Percentiles rank a stretch among this genome's conserved stretches.
Evolutionary conservation across 495 filamentous ascomycete genomes (phyloP).

Genomic region (Neurospora sp.): DNA sequence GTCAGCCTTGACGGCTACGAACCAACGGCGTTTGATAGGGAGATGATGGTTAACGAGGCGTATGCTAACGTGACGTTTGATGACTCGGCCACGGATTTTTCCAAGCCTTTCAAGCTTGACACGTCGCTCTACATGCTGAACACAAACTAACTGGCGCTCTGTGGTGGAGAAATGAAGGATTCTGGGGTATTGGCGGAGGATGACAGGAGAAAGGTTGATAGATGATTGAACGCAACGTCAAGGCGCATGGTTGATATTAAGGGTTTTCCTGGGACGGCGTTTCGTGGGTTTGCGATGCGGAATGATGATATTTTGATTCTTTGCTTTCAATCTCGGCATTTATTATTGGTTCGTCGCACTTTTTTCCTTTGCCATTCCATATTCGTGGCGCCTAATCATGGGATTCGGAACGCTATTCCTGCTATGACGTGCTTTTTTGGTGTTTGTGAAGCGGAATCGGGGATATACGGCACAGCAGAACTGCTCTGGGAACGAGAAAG

Average conservation of each 20-base stretch:
- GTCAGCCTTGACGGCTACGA: constrained; percentile 21
- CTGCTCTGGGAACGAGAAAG: neutral
- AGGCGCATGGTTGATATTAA: neutral
- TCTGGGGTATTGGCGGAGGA: neutral
- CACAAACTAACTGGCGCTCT: constrained; percentile 12
- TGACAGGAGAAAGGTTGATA: neutral
- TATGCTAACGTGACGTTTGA: neutral
- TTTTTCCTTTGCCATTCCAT: neutral
- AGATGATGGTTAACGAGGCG: constrained; percentile 1
- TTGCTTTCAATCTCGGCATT: neutral
- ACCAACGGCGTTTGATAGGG: constrained; percentile 6
- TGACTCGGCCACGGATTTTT: constrained; percentile 22
- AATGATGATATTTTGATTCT: neutral
- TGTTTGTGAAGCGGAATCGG: neutral
- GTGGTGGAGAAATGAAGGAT: constrained; percentile 1
- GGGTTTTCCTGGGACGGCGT: neutral
- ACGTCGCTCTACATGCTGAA: constrained; percentile 33
- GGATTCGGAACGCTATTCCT: neutral
- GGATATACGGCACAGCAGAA: neutral
- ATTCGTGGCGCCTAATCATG: neutral
- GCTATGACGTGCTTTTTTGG: neutral
- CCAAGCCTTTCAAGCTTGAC: constrained; percentile 34
- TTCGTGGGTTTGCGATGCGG: neutral
- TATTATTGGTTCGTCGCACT: neutral
- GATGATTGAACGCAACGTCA: neutral